Base-by-base conservation (phyloP, 2,329 filamentous ascomycete genomes). In the Alternaria sp. region DNA sequence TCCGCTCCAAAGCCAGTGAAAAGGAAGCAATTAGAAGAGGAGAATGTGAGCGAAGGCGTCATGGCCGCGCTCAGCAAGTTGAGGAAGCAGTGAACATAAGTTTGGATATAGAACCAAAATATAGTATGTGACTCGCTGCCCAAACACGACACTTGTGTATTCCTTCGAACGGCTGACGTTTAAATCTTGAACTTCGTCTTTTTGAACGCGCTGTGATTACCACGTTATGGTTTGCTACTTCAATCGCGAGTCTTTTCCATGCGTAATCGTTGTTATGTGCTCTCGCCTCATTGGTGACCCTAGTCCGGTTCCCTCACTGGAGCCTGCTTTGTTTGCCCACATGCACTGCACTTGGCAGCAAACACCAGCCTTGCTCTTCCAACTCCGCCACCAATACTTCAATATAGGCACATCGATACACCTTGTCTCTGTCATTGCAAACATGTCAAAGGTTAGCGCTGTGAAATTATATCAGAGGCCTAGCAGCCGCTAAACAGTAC, bases 11-110 rank as follows among this genome's bases (percentile, higher is more conserved):
- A 61, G 20, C 44, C 66, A 45, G 64, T 67, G 53, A 80, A 80
- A 67, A 71, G 78, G 34, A 80, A 81, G 64, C 70, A 72, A 27
- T 71, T 60, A 40, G 77, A 82, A 46, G 77, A 82, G 14, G 81
- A 83, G 50, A 78, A 80, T n/a, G 70, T 88, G 62, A 85, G 81
- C 66, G 85, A 87, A 50, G 87, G 87, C 10, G 83, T 89, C 52
- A 83, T 85, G 79, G 85, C 85, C 30, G 87, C 87, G 5, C 72
- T 89, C 52, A 84, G 82, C 49, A 88, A 84, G 66, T 73, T 89
- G 50, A 79, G 87, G 61, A 71, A 79, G 52, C 71, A 76, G 49
- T 77, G 59, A 50, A 36, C 11, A 27, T 2, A 18, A 11, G 20
- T 43, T 16, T 8, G 34, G 3, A 22, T 11, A 38, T 11, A 38